Evolutionary conservation across 1,284 basidiomycete species (phyloP).

Genomic region (Rhizoctonia solani): DNA sequence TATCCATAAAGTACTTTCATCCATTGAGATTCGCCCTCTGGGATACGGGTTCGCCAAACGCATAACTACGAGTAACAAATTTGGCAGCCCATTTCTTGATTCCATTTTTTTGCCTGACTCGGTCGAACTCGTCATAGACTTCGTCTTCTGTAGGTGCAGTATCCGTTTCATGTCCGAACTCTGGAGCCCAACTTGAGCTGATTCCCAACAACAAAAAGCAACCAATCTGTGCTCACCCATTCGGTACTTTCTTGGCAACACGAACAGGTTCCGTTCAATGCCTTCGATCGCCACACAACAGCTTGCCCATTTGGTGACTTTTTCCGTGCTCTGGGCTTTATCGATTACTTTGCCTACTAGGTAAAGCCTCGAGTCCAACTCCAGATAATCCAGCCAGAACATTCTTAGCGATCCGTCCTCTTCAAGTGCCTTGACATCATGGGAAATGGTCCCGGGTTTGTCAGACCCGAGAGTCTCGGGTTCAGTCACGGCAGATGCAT

Average conservation of each 20-base stretch:
- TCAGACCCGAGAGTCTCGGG: conserved; percentile 56
- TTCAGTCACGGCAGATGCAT: conserved; percentile 45
- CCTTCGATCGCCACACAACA: conserved; percentile 86
- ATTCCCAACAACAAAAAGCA: neutral
- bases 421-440: conserved; percentile 62
- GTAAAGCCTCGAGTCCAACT: conserved; percentile 76
- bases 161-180: conserved; percentile 72
- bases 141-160: conserved; percentile 68
- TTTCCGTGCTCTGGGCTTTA: conserved; percentile 49
- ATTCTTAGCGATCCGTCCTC: conserved; percentile 83
- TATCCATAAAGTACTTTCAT: conserved; percentile 91
- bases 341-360: conserved; percentile 90
- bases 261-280: conserved; percentile 90
- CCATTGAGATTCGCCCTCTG: conserved; percentile 82
- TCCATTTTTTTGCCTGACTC: conserved; percentile 69
- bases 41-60: conserved; percentile 89
- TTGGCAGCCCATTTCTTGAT: conserved; percentile 82
- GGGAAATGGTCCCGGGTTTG: conserved; percentile 49
- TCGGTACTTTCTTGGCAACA: conserved; percentile 77
- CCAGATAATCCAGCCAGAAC: conserved; percentile 93
- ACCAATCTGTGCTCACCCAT: conserved; percentile 55
- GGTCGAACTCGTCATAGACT: conserved; percentile 85
- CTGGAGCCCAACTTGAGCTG: conserved; percentile 46
- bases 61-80: conserved; percentile 89
- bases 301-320: conserved; percentile 68